Percentiles rank a stretch among this genome's conserved stretches.
Conservation (phyloP, 2,329 filamentous ascomycete species). For the Talaromyces sp. region DNA sequence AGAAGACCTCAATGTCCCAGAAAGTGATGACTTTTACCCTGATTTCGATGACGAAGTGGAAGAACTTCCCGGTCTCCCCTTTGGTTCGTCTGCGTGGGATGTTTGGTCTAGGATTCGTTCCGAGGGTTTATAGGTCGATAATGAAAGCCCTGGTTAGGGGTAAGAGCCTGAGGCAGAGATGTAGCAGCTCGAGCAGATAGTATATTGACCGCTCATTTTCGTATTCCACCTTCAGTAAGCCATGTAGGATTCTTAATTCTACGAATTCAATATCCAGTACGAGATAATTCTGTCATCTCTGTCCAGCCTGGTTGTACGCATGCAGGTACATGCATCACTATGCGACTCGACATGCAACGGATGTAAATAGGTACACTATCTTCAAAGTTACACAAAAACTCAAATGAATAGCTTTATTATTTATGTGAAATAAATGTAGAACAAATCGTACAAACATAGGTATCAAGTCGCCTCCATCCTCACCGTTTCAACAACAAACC, state of each 20-base stretch:
- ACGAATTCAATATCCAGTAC: no score
- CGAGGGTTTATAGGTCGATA: not conserved
- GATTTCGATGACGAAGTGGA: not conserved
- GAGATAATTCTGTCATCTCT: no score
- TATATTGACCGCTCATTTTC: no score
- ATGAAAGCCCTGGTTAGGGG: no score
- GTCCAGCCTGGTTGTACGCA: no score
- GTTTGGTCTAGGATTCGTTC: not conserved
- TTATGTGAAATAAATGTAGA: not conserved
- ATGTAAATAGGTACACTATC: no score
- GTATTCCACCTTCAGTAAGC: no score
- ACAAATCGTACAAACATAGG: slow-evolving; percentile 3
- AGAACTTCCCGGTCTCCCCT: not conserved
- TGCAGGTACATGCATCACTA: not conserved
- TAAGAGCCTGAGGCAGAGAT: no score
- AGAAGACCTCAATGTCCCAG: not conserved
- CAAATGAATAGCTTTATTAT: not conserved
- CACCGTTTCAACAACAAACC: not conserved
- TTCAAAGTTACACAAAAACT: not conserved
- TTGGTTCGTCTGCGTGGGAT: not conserved
- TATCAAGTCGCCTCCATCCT: not conserved
- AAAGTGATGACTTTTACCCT: not conserved
- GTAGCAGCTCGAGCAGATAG: no score
- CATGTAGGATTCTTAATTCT: no score
- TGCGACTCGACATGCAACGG: no score